Conservation (phyloP, 2,329 filamentous ascomycete genomes). For the Ophiostoma pallidulum region DNA sequence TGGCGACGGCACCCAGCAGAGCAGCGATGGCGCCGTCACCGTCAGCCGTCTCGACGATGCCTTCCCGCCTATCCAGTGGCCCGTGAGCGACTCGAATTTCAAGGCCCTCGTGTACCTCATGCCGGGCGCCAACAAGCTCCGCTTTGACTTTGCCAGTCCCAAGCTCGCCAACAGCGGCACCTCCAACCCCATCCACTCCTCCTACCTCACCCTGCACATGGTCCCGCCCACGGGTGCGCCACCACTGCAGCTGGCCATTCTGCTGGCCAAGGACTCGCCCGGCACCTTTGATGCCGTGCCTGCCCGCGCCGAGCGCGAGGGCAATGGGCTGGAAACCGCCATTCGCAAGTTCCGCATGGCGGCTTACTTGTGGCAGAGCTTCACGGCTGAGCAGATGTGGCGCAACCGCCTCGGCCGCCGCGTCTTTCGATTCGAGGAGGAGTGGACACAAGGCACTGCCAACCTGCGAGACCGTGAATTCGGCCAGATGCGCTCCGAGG, state of each 20-base stretch:
- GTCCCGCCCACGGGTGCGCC: constrained; percentile 68
- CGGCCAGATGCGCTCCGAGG: constrained; percentile 77
- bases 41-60: constrained; percentile 75
- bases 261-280: constrained; percentile 80
- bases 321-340: constrained; percentile 70
- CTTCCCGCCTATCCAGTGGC: constrained; percentile 78
- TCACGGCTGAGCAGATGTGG: constrained; percentile 93
- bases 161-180: constrained; percentile 63
- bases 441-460: constrained; percentile 79
- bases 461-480: constrained; percentile 63
- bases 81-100: constrained; percentile 81
- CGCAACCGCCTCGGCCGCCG: constrained; percentile 78
- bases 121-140: constrained; percentile 79
- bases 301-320: constrained; percentile 65
- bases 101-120: constrained; percentile 86
- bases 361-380: constrained; percentile 93
- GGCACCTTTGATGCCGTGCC: constrained; percentile 77
- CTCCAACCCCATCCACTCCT: constrained; percentile 62
- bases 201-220: constrained; percentile 77
- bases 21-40: constrained; percentile 69
- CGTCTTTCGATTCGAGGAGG: constrained; percentile 85
- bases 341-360: constrained; percentile 89
- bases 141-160: constrained; percentile 78
- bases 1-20: constrained; percentile 57
- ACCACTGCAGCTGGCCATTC: constrained; percentile 79